These are phyloP conservation scores for Scedosporium aurantiacum DNA, from an alignment of 2,329 filamentous ascomycete genomes.

Conservation along the genomic window DNA sequence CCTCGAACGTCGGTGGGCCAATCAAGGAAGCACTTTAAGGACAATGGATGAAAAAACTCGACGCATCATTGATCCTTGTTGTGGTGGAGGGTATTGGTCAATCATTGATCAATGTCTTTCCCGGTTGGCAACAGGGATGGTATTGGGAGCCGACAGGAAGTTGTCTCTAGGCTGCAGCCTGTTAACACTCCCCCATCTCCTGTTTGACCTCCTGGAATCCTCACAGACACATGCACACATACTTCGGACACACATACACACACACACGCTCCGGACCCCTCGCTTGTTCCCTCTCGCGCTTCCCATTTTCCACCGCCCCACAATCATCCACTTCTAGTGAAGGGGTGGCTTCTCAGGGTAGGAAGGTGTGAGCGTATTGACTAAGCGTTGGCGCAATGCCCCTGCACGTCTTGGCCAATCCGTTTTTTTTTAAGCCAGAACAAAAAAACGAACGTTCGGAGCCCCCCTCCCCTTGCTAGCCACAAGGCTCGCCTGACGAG, in stretches of 20 bases:
- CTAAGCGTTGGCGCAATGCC: slow-evolving; percentile 3
- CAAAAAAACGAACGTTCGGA: slow-evolving; percentile 1
- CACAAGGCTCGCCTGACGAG: background rate
- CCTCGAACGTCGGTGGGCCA: too few species aligned
- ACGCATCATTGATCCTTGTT: too few species aligned
- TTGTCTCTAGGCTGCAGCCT: background rate
- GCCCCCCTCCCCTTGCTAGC: background rate
- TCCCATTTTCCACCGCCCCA: background rate
- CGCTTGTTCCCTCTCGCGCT: background rate
- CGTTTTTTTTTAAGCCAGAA: background rate
- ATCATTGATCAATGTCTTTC: too few species aligned
- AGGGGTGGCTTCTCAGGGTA: background rate
- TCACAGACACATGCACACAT: too few species aligned
- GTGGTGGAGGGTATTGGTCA: too few species aligned
- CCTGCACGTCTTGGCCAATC: background rate
- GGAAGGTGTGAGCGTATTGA: background rate
- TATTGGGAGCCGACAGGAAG: background rate
- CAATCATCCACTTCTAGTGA: background rate
- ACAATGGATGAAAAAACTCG: too few species aligned
- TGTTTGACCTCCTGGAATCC: background rate
- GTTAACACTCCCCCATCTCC: background rate
- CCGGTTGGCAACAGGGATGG: background rate
- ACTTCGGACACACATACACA: too few species aligned
- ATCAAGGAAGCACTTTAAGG: too few species aligned
- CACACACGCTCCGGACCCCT: background rate